Evolutionary conservation across 2,329 filamentous ascomycete genomes (phyloP), one percentile per base, ranked within the genome.

Genomic region (Ophioceras dolichostomum): DNA sequence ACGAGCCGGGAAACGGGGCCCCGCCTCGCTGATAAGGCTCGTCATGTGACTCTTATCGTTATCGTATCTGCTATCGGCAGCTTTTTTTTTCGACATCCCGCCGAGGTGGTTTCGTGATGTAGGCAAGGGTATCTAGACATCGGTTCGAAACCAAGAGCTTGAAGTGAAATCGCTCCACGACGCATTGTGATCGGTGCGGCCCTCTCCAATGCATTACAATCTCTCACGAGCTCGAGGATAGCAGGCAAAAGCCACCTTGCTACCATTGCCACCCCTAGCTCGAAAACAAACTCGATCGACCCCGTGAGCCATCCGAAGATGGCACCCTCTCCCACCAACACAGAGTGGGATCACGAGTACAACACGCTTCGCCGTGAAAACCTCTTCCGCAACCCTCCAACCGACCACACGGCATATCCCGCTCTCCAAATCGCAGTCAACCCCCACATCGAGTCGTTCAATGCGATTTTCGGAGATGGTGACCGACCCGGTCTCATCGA

Each of bases 381-480:
- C 37, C 81, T 98, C 17, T 98, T 98, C 59, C 72, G 76, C 51
- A 79, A 93, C 47, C 89, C 91, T 14, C 89, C 91, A 0, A 81
- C 75, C 52, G 88, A 96, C 55, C 81, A 76, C 48, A 83, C 83
- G 9, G 86, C 89, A 41, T 96, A 94, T 54, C 91, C 91, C 12
- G 73, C 83, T 17, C 75, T 98, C 34, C 81, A 88, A 50, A 73
- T 74, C 43, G 84, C 89, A n/a, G 79, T 96, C 41, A 72, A 83
- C 46, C 91, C 91, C 35, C 91, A 98, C 59, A 82, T 96, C 49
- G 80, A 95, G 52, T 91, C 91, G 6, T 98, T 95, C 74, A 94
- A 98, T 65, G 79, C 79, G 37, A 70, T 96, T 34, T 93, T 95
- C 55, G 74, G 78, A 22, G 67, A 71, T 40, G 71, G 80, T 58